phyloP scores from a whole-genome alignment of 257 asterid genomes.

The Petunia secreta region DNA sequence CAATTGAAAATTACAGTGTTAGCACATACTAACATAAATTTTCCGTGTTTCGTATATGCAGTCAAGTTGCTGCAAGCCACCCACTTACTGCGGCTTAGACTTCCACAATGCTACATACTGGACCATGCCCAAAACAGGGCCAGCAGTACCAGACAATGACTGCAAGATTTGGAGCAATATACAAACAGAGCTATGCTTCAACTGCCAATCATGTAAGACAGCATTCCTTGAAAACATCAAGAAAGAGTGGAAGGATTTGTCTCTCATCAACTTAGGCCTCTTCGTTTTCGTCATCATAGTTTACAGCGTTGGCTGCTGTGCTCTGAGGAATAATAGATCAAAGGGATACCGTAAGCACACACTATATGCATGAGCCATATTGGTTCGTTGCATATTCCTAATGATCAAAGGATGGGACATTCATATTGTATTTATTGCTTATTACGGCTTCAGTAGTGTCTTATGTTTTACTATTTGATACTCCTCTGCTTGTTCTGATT shows the following conservation, averaged over 20 bases:
- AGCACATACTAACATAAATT: no score
- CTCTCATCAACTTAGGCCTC: conserved; percentile 38
- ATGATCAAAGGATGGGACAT: background rate
- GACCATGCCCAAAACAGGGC: conserved; percentile 44
- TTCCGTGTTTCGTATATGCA: conserved; percentile 23
- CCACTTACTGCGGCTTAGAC: conserved; percentile 45
- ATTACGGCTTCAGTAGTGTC: background rate
- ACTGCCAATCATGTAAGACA: conserved; percentile 54
- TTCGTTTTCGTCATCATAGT: conserved; percentile 34
- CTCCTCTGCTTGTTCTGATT: background rate
- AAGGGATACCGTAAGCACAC: conserved; percentile 1
- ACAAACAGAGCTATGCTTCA: conserved; percentile 49
- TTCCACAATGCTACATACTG: conserved; percentile 52
- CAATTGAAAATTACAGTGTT: background rate
- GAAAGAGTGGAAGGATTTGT: conserved; percentile 44
- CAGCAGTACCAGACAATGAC: conserved; percentile 36
- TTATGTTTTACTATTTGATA: background rate
- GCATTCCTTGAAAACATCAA: conserved; percentile 38
- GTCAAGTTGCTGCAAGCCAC: conserved; percentile 77
- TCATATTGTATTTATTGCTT: background rate
- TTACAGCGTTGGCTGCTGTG: conserved; percentile 60
- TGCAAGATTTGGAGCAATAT: conserved; percentile 56
- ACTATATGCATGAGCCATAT: conserved; percentile 15
- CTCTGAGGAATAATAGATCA: conserved; percentile 41
- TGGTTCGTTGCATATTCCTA: background rate